Percentiles rank a stretch among this genome's conserved stretches.
Evolutionary conservation across 1,284 basidiomycete species (phyloP).

Genomic region (Somion occarium): DNA sequence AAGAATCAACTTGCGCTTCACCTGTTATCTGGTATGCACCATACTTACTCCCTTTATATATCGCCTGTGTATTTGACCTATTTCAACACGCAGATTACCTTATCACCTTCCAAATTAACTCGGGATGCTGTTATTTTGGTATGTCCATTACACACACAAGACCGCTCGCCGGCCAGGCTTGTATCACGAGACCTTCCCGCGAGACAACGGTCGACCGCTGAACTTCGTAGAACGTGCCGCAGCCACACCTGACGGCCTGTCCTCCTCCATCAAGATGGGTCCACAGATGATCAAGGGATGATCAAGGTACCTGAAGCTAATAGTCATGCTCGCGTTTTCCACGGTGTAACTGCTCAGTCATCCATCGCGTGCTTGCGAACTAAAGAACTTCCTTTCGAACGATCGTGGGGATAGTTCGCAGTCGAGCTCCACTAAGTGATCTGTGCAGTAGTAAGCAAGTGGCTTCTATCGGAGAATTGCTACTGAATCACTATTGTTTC

Average conservation of each 20-base stretch:
- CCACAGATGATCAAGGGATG: neutral
- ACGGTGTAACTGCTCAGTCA: slow-evolving; percentile 1
- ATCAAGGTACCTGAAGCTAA: neutral
- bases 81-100: no score
- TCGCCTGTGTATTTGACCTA: no score
- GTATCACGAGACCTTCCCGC: neutral
- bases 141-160: neutral
- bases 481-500: neutral
- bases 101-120: no score
- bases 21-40: no score
- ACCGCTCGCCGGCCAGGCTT: neutral
- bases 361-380: neutral
- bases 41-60: no score
- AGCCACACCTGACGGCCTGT: neutral
- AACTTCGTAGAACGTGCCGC: neutral
- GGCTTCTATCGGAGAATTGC: neutral
- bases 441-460: neutral
- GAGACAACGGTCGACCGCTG: neutral
- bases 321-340: neutral
- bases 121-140: no score
- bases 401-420: slow-evolving; percentile 1
- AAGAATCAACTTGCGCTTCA: no score
- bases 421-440: neutral
- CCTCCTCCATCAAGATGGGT: neutral
- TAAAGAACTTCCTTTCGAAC: neutral